These are phyloP conservation scores for Microbotryum silenes-acaulis DNA, from an alignment of 1,284 basidiomycete species.

Conservation along the genomic window DNA sequence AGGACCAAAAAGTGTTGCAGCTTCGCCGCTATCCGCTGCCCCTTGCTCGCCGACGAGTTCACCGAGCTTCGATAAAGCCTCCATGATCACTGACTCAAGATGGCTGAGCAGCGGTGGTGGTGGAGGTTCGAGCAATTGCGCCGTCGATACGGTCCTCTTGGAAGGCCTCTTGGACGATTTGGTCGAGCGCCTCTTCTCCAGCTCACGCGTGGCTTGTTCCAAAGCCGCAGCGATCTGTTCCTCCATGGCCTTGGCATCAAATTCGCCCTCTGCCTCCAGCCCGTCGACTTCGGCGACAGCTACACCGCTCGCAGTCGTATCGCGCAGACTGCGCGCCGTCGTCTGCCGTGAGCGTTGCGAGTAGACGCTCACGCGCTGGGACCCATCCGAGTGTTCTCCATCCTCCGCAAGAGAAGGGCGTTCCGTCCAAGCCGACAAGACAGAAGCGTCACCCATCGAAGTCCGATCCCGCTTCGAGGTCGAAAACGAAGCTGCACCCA, in stretches of 20 bases:
- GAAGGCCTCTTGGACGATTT: not conserved
- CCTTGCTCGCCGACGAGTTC: not conserved
- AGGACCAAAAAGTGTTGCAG: not conserved
- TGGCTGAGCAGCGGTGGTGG: slow-evolving; percentile 26
- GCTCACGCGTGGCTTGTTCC: no score
- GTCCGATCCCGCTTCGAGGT: not conserved
- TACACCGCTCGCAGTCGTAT: no score
- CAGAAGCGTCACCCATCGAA: slow-evolving; percentile 9
- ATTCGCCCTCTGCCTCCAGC: no score
- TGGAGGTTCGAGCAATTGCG: slow-evolving; percentile 14
- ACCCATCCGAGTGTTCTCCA: not conserved
- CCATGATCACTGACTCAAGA: slow-evolving; percentile 19
- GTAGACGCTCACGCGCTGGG: slow-evolving; percentile 52
- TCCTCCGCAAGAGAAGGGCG: not conserved
- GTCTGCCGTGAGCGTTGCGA: slow-evolving; percentile 49
- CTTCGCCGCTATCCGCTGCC: not conserved
- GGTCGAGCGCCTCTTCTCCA: no score
- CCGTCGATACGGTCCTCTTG: slow-evolving; percentile 2
- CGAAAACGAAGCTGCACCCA: no score
- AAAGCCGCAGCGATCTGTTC: no score
- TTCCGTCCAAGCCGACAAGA: slow-evolving; percentile 17
- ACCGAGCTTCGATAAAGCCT: slow-evolving; percentile 14
- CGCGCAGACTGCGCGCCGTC: no score
- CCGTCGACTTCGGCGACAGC: no score
- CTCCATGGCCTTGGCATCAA: no score